Base-by-base conservation (phyloP, 805 yeast species). In the Wickerhamiella lipophila region DNA sequence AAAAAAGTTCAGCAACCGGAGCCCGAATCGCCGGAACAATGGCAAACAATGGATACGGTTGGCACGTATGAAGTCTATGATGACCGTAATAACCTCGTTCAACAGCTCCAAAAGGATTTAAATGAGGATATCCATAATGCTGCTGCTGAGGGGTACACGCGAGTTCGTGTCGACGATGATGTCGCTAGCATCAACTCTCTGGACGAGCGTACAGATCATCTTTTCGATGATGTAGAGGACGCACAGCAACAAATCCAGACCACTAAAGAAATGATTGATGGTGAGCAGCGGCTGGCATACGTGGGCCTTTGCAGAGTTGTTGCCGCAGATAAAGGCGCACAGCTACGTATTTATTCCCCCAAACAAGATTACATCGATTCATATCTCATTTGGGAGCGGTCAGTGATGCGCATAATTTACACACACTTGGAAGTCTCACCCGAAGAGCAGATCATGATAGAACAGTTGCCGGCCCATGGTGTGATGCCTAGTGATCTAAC, bases 11-110 rank as follows among this genome's bases (percentile, higher is more conserved):
- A 39, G 16, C 52, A 45, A 9, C 50, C 27, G 27, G 26, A 7
- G 35, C 51, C 32, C 19, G 62, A 56, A 23, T 64, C 62, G 30
- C 73, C 68, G 15, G 75, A 72, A 30, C 80, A 73, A 25, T 92
- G 98, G 98, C 79, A 82, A 59, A 77, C 83, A 15, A 87, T 92
- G 85, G 81, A 83, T 39, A 79, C 89, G 0, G 79, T 85, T 25
- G 78, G 95, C 2, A 77, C 80, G 44, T 72, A 76, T 50, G 85
- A 85, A 53, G 74, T 85, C 38, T 89, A 85, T 61, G 84, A 89
- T 59, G 83, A 85, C 22, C 76, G 75, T 57, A 96, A 68, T 45
- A 59, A 60, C 40, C 56, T 64, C 11, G 52, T 67, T 6, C 66
- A 66, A 18, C 59, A 58, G 49, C 59, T 55, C 8, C 57, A 55